Evolutionary conservation across 768 basidiomycete genomes (phyloP), one percentile per base, ranked within the genome.

Genomic region (Crucibulum laeve): DNA sequence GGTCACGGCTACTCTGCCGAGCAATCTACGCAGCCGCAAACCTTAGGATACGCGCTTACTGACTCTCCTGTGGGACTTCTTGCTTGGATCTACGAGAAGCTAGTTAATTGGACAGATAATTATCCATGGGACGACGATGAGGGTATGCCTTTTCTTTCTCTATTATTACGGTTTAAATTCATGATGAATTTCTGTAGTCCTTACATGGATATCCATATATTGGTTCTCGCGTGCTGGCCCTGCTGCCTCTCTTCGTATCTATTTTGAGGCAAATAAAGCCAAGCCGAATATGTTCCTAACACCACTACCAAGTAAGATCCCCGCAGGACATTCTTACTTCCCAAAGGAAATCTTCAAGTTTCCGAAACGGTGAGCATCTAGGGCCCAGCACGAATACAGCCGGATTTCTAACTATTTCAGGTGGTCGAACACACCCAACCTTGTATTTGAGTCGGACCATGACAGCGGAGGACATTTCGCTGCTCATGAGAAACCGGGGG

Each of bases 161-260:
- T 26, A 14, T 37, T 23, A 10, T 15, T 34, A 44, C 51, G 39
- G 5, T 35, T 53, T 30, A 52, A 13, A 21, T 28, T 25, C 23
- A 21, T 22, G 37, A 11, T 22, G 11, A 11, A 15, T 42, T 44
- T 45, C 22, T 53, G 7, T 48, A 81, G 80, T 82, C 1, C 50
- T 84, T 23, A 79, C 76, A 0, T 84, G 80, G 79, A 55, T 79
- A 4, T 80, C 77, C 1, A 64, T 80, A 13, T 81, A 79, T 49
- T 73, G 68, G 65, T 80, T 82, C 58, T 81, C 79, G 4, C 70
- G 73, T 2, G 68, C 71, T 0, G 79, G 81, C 0, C 80, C 82
- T 3, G 67, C 79, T 2, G 78, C 80, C 0, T 72, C 80, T 0
- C 25, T 73, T 2, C 66, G 80, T 3, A 78, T 82, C 13, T 83